These are phyloP conservation scores for Leptographium flavum DNA, from an alignment of 2,329 filamentous ascomycete genomes.

Conservation along the genomic window DNA sequence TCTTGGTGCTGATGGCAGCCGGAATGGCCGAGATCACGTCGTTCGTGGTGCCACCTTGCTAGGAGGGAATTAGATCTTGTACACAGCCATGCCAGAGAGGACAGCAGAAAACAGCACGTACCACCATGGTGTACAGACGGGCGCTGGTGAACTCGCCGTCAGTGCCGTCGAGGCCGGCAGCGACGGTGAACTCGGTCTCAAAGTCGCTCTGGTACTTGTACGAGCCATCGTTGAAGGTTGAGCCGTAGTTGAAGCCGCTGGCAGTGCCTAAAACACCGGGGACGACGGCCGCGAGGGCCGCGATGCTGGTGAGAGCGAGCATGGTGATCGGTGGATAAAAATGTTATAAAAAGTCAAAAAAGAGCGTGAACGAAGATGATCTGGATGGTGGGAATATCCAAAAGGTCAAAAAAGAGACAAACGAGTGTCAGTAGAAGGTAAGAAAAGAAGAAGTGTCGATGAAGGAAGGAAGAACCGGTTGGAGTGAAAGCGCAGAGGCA, in stretches of 20 bases:
- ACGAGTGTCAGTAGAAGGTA: constrained; percentile 1
- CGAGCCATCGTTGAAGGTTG: constrained; percentile 43
- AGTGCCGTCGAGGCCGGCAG: constrained; percentile 48
- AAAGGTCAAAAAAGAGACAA: constrained; percentile 1
- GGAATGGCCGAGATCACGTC: constrained; percentile 59
- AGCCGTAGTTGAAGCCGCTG: constrained; percentile 61
- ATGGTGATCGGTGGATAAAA: constrained; percentile 2
- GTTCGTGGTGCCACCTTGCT: constrained; percentile 49
- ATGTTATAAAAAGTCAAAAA: not conserved
- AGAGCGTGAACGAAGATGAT: not conserved
- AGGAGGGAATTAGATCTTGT: not conserved
- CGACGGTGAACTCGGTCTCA: constrained; percentile 53
- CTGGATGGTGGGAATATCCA: not conserved
- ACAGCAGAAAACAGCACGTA: too few species aligned
- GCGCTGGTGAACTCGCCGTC: constrained; percentile 49
- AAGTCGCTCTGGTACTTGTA: constrained; percentile 51
- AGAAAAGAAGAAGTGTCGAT: not conserved
- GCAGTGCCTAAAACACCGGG: constrained; percentile 20
- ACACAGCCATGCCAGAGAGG: not conserved
- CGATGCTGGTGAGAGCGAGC: constrained; percentile 6
- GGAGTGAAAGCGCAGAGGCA: too few species aligned
- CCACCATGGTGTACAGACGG: constrained; percentile 58
- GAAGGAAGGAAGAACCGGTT: not conserved
- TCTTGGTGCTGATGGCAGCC: constrained; percentile 70
- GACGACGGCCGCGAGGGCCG: constrained; percentile 10